Conservation (phyloP, 2,329 filamentous ascomycete species). For the Fusarium incarnatum region DNA sequence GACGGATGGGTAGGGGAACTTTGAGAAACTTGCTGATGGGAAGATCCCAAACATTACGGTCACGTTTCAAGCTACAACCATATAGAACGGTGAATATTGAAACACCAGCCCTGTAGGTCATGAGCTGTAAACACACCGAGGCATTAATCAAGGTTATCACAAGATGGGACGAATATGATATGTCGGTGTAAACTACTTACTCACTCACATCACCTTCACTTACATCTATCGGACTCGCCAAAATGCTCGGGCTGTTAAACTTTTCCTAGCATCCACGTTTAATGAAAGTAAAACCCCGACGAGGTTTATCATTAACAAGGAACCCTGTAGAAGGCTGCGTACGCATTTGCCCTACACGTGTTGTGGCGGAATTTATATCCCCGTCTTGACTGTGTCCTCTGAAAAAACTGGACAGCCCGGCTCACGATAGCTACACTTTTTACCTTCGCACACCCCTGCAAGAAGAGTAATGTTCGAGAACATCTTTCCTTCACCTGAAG, state of each 20-base stretch:
- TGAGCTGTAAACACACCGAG: conserved; percentile 8
- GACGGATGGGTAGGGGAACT: neutral
- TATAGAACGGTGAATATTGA: conserved; percentile 38
- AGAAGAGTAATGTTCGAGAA: conserved; percentile 27
- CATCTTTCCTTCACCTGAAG: conserved; percentile 24
- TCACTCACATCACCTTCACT: conserved; percentile 1
- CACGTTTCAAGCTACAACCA: conserved; percentile 31
- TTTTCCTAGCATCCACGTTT: neutral
- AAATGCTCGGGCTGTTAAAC: neutral
- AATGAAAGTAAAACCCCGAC: conserved; percentile 24
- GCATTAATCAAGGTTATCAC: conserved; percentile 4
- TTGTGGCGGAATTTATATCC: neutral
- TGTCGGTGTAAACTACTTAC: neutral
- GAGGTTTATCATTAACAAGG: conserved; percentile 15
- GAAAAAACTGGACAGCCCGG: neutral
- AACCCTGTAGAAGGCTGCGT: conserved; percentile 18
- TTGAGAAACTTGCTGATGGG: conserved; percentile 15
- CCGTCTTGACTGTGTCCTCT: neutral
- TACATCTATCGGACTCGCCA: neutral
- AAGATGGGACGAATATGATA: conserved; percentile 10
- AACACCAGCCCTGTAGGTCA: conserved; percentile 24
- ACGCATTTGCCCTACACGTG: neutral
- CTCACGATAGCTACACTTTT: conserved; percentile 18
- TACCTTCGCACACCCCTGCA: neutral
- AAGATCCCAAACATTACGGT: conserved; percentile 35